Evolutionary conservation across 306 rosid species (phyloP).

Genomic region (Pterocarpus santalinus): DNA sequence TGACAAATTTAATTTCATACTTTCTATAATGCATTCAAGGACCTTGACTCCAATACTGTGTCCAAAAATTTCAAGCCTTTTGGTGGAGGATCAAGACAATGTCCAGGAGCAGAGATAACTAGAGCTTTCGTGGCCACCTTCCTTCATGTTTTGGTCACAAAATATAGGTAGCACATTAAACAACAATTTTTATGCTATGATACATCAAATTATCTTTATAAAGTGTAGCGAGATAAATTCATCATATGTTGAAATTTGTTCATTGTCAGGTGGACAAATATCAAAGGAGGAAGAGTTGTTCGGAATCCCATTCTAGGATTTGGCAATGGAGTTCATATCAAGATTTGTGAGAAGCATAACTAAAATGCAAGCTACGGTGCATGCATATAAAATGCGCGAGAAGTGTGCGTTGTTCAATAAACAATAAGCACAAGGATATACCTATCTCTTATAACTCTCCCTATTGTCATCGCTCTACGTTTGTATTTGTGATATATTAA

Average conservation of each 20-base stretch:
- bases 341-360: background rate
- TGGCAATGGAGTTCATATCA: slow-evolving; percentile 25
- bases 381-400: too few species aligned
- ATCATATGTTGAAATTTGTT: background rate
- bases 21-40: slow-evolving; percentile 29
- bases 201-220: background rate
- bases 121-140: slow-evolving; percentile 49
- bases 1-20: slow-evolving; percentile 34
- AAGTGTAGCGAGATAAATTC: background rate
- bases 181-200: background rate
- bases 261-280: slow-evolving; percentile 9
- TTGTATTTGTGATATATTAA: too few species aligned
- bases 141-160: slow-evolving; percentile 57
- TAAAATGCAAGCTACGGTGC: background rate
- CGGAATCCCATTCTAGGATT: background rate
- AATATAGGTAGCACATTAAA: slow-evolving; percentile 44
- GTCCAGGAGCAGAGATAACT: slow-evolving; percentile 3
- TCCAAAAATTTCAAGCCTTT: too few species aligned
- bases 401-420: too few species aligned
- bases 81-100: too few species aligned
- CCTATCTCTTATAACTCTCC: too few species aligned
- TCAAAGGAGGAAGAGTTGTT: background rate
- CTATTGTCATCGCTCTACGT: too few species aligned
- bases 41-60: slow-evolving; percentile 4
- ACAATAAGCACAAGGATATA: too few species aligned